Conservation (phyloP, 208 protist genomes). For the Herpetomonas tarakana region DNA sequence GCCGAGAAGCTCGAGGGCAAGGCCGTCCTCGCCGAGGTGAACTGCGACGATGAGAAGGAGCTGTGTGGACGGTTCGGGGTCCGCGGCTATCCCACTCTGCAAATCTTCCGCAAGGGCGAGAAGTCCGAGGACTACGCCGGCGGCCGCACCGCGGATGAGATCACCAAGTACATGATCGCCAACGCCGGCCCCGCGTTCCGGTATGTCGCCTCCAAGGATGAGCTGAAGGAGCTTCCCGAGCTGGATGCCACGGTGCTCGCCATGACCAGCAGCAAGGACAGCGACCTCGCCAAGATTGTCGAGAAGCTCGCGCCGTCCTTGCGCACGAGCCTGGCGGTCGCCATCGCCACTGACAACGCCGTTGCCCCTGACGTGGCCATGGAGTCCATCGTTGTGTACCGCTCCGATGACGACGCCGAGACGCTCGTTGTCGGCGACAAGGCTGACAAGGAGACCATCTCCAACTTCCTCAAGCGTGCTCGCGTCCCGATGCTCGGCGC, state of each 20-base stretch:
- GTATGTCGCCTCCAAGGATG: slow-evolving; percentile 26
- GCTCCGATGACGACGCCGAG: slow-evolving; percentile 38
- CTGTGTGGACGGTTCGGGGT: slow-evolving; percentile 55
- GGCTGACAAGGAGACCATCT: slow-evolving; percentile 33
- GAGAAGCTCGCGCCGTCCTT: slow-evolving; percentile 26
- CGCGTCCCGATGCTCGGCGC: slow-evolving; percentile 60
- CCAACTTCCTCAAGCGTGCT: slow-evolving; percentile 49
- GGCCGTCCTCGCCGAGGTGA: slow-evolving; percentile 68
- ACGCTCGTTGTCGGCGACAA: slow-evolving; percentile 28
- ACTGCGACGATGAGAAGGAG: slow-evolving; percentile 77
- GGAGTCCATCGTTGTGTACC: slow-evolving; percentile 68
- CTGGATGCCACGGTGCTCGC: slow-evolving; percentile 31
- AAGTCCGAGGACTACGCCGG: slow-evolving; percentile 59
- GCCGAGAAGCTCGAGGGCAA: slow-evolving; percentile 44
- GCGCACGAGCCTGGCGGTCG: slow-evolving; percentile 52
- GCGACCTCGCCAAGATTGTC: slow-evolving; percentile 30
- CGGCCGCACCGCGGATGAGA: slow-evolving; percentile 45
- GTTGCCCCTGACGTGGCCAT: slow-evolving; percentile 41
- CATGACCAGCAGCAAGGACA: slow-evolving; percentile 48
- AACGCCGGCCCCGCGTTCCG: slow-evolving; percentile 47
- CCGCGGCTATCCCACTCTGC: slow-evolving; percentile 80
- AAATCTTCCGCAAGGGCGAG: slow-evolving; percentile 79
- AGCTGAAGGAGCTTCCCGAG: slow-evolving; percentile 65
- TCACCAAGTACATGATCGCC: slow-evolving; percentile 60
- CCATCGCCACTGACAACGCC: slow-evolving; percentile 46